phyloP scores from a whole-genome alignment of 768 basidiomycete species.

The Mycena rosella region DNA sequence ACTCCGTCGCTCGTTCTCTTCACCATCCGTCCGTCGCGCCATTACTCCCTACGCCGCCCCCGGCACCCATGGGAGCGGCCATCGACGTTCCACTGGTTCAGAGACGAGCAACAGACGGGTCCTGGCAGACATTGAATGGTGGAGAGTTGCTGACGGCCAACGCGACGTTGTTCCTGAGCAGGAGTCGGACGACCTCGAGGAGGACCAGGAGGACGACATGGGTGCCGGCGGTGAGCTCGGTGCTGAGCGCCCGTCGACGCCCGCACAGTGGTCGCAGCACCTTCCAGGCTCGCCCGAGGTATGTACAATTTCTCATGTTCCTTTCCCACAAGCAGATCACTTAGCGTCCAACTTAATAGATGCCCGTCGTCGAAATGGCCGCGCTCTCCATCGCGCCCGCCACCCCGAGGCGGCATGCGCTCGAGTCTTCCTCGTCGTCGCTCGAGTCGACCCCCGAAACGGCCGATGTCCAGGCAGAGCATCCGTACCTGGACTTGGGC shows the following conservation, averaged over 20 bases:
- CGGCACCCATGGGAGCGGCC: conserved; percentile 54
- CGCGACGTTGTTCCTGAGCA: conserved; percentile 49
- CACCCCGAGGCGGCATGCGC: conserved; percentile 60
- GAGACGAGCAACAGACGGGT: conserved; percentile 75
- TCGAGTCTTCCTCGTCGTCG: conserved; percentile 65
- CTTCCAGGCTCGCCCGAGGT: conserved; percentile 53
- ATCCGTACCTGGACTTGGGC: conserved; percentile 46
- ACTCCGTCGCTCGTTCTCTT: conserved; percentile 82
- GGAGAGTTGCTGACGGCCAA: conserved; percentile 83
- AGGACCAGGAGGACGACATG: conserved; percentile 55
- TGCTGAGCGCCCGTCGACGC: conserved; percentile 54
- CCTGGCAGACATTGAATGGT: conserved; percentile 91
- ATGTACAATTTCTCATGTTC: conserved; percentile 49
- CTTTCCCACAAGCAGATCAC: neutral
- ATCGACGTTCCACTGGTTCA: conserved; percentile 78
- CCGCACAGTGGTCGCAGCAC: conserved; percentile 48
- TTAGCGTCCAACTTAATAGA: conserved; percentile 33
- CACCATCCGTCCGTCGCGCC: conserved; percentile 76
- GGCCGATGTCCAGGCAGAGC: conserved; percentile 29
- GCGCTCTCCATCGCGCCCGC: conserved; percentile 68
- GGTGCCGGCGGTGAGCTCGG: conserved; percentile 51
- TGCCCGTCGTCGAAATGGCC: conserved; percentile 62
- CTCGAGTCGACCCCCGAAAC: conserved; percentile 69
- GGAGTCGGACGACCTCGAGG: conserved; percentile 48
- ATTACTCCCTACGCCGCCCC: conserved; percentile 72